phyloP scores from a whole-genome alignment of 192 early-diverging fungal species.

The Gryganskiella cystojenkinii region DNA sequence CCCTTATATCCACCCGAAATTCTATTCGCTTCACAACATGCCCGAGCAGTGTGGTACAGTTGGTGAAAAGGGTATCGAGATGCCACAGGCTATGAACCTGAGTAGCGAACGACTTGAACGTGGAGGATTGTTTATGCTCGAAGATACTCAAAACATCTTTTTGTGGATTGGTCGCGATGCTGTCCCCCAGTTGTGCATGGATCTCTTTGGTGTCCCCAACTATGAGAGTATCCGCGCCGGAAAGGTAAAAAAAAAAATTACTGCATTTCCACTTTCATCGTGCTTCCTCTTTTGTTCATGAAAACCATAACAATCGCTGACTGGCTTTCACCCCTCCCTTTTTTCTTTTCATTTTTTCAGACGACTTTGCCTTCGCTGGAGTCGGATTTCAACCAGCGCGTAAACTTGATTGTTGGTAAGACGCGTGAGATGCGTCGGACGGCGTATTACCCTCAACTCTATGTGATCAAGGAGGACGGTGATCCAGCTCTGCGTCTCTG shows the following conservation, averaged over 20 bases:
- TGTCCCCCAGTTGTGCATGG: slow-evolving; percentile 71
- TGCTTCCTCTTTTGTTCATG: background rate
- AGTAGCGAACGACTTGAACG: slow-evolving; percentile 86
- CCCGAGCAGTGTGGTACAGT: slow-evolving; percentile 62
- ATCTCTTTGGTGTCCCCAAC: slow-evolving; percentile 78
- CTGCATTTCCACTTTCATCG: background rate
- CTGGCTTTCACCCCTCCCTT: background rate
- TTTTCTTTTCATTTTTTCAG: slow-evolving; percentile 42
- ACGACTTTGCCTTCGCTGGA: slow-evolving; percentile 71
- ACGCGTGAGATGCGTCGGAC: slow-evolving; percentile 73
- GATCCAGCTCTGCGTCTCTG: slow-evolving; percentile 80
- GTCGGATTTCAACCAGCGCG: slow-evolving; percentile 74
- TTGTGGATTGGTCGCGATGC: slow-evolving; percentile 86
- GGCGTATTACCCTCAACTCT: slow-evolving; percentile 77
- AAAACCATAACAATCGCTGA: no score
- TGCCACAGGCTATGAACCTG: slow-evolving; percentile 81
- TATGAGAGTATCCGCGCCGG: slow-evolving; percentile 83
- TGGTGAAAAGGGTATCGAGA: slow-evolving; percentile 67
- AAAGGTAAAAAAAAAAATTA: slow-evolving; percentile 61
- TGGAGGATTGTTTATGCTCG: slow-evolving; percentile 84
- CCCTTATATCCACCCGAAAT: slow-evolving; percentile 74
- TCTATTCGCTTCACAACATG: slow-evolving; percentile 87
- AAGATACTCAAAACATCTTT: slow-evolving; percentile 83
- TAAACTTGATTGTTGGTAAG: slow-evolving; percentile 80
- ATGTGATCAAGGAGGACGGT: slow-evolving; percentile 92